Base-by-base conservation (phyloP, 164 flowering plant genomes). In the Berberis vulgaris region DNA sequence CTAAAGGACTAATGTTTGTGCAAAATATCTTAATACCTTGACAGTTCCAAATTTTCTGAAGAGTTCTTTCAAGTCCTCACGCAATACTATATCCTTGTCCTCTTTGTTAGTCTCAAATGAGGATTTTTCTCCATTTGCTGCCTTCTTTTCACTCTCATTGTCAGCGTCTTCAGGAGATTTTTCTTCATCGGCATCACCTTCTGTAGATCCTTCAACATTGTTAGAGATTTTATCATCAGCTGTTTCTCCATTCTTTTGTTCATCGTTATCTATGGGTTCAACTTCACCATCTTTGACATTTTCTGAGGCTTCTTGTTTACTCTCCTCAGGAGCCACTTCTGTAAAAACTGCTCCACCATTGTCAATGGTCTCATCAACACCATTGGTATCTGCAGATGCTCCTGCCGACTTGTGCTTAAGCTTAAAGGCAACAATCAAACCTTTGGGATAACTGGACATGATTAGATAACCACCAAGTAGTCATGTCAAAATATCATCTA, bases 31-130 rank as follows among this genome's bases (percentile, higher is more conserved):
- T 13, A 6, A 13, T 86, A 94, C 96, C 97, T 84, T 91, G 7
- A 94, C 86, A 63, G 74, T 80, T 63, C 97, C 97, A 72, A 78
- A 91, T 66, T 77, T 87, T 41, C 78, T 59, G 65, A 94, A 87
- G 54, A 83, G 79, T 43, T 6, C 59, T 82, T 85, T 94, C 64
- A 94, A 66, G 81, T 91, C 96, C 76, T 94, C 99, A 67, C 96
- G 87, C 71, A 78, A 11, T 54, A 94, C 90, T 57, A 87, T 78
- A 70, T 87, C 77, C 73, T 73, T 77, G 69, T 85, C 68, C 45
- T 81, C 78, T 53, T 64, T 83, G 74, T 65, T 72, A 7, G 57
- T 26, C 49, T 63, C 72, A 68, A 76, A 68, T 50, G 55, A 60
- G 57, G 65, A 9, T 44, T 41, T 70, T 43, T 53, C 76, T 67